Base-by-base conservation (phyloP, 2,329 filamentous ascomycete species). In the Trichophyton verrucosum region DNA sequence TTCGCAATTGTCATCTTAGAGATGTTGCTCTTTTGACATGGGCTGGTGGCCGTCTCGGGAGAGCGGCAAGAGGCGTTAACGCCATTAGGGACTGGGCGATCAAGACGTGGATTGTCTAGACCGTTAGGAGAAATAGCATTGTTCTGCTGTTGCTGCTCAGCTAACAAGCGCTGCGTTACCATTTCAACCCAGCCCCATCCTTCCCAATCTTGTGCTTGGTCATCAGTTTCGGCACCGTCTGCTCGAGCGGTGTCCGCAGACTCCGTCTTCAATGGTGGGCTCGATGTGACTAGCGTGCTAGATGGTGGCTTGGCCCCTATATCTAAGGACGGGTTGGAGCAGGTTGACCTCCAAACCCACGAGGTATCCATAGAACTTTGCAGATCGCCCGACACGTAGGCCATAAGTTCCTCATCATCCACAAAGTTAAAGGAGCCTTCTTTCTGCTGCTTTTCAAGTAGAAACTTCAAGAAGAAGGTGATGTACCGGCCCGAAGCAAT, bases 361-460 rank as follows among this genome's bases (percentile, higher is more conserved):
- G 86, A 86, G 40, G 83, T 83, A 59, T 91, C 86, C 0, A 81
- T 79, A n/a, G 82, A 84, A 1, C 86, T 88, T 73, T 97, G 92
- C 68, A 95, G 79, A 73, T 97, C 94, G 0, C 86, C 88, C 33
- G 88, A 92, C 0, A 88, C 84, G 68, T 96, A 96, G 0, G 86
- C 89, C 30, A 97, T 76, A 66, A 97, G 81, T 71, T 96, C 92
- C 70, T 97, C 91, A 68, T 99, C 91, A 2, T 80, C 78, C 53
- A 84, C 81, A 1, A 82, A 69, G 33, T 72, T 72, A 2, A 67
- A 68, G 0, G 71, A 65, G 1, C 73, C 72, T 15, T 75, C 74
- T 24, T 72, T 76, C 9, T 78, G 78, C 17, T 80, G 66, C 42
- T 81, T 81, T 38, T 83, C 81, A 1, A 84, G 75, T 2, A 97